These are phyloP conservation scores for Phytophthora boehmeriae DNA, from an alignment of 352 stramenopile genomes.

Conservation along the genomic window DNA sequence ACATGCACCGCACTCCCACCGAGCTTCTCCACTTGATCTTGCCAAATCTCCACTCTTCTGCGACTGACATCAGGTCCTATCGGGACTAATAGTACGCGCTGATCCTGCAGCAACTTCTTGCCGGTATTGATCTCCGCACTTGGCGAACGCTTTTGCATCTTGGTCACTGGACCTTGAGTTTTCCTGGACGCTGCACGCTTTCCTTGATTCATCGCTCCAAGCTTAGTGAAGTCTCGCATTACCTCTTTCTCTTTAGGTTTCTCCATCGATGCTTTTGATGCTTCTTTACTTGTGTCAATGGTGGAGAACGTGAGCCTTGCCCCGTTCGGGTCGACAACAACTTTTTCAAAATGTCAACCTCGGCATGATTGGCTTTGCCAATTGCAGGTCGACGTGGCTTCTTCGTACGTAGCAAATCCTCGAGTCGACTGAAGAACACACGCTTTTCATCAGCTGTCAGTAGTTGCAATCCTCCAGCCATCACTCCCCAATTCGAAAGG, in stretches of 20 bases:
- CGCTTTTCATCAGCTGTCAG: conserved; percentile 48
- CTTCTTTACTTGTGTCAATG: conserved; percentile 27
- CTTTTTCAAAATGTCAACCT: conserved; percentile 7
- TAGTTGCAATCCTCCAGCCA: conserved; percentile 23
- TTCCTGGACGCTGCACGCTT: conserved; percentile 25
- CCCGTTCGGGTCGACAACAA: conserved; percentile 8
- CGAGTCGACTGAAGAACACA: conserved; percentile 51
- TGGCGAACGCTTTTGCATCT: conserved; percentile 27
- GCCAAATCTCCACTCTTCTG: conserved; percentile 68
- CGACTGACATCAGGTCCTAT: conserved; percentile 69
- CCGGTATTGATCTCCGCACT: conserved; percentile 4
- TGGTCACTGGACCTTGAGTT: conserved; percentile 26
- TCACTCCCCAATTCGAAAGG: conserved; percentile 23
- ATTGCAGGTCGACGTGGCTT: conserved; percentile 12
- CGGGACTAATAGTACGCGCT: conserved; percentile 57
- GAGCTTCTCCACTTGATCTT: conserved; percentile 57
- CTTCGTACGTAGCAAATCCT: conserved; percentile 38
- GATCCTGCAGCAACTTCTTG: conserved; percentile 34
- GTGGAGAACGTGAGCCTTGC: conserved; percentile 10
- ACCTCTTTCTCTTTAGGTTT: conserved; percentile 5
- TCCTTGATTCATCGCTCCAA: conserved; percentile 27
- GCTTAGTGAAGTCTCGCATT: conserved; percentile 37
- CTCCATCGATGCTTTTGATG: conserved; percentile 9
- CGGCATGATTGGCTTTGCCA: neutral
- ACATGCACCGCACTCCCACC: conserved; percentile 45